Conservation (phyloP, 2,329 filamentous ascomycete genomes). For the Leptographium flavum region DNA sequence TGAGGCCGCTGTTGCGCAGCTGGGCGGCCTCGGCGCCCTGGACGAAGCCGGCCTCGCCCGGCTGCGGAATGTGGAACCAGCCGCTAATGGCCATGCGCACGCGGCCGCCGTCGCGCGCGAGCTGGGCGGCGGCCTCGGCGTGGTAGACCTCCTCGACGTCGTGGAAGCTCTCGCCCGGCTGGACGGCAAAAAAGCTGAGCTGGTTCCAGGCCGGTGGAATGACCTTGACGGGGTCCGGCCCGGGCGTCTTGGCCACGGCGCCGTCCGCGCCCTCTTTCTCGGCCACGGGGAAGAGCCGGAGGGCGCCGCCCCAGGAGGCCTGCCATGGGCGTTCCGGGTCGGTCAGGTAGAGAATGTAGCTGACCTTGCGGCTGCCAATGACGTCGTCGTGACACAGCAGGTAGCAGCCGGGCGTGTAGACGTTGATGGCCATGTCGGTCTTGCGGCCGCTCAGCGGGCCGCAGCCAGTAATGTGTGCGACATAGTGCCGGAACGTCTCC, state of each 20-base stretch:
- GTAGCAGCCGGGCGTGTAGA: conserved; percentile 93
- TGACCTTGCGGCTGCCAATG: conserved; percentile 89
- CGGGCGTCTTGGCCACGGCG: conserved; percentile 63
- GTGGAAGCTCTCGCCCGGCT: conserved; percentile 97
- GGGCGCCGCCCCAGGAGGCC: conserved; percentile 79
- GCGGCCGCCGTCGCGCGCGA: conserved; percentile 55
- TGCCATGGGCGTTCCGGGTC: conserved; percentile 88
- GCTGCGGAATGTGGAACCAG: conserved; percentile 96
- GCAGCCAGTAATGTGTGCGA: conserved; percentile 72
- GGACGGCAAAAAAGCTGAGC: conserved; percentile 93
- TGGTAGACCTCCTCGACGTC: conserved; percentile 97
- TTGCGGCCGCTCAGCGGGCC: conserved; percentile 83
- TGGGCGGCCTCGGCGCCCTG: conserved; percentile 78
- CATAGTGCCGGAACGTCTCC: conserved; percentile 72
- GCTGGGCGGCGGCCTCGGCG: conserved; percentile 39
- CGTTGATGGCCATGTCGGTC: conserved; percentile 98
- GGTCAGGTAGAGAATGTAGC: conserved; percentile 92
- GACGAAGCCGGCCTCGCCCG: conserved; percentile 84
- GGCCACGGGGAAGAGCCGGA: conserved; percentile 69
- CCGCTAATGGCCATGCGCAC: conserved; percentile 96
- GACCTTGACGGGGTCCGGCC: conserved; percentile 61
- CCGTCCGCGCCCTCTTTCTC: conserved; percentile 53
- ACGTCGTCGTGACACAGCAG: conserved; percentile 96
- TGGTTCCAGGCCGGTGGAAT: conserved; percentile 97
- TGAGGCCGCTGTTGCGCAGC: conserved; percentile 77